Conservation (phyloP, 495 filamentous ascomycete genomes). For the Hypoxylon lenormandii region DNA sequence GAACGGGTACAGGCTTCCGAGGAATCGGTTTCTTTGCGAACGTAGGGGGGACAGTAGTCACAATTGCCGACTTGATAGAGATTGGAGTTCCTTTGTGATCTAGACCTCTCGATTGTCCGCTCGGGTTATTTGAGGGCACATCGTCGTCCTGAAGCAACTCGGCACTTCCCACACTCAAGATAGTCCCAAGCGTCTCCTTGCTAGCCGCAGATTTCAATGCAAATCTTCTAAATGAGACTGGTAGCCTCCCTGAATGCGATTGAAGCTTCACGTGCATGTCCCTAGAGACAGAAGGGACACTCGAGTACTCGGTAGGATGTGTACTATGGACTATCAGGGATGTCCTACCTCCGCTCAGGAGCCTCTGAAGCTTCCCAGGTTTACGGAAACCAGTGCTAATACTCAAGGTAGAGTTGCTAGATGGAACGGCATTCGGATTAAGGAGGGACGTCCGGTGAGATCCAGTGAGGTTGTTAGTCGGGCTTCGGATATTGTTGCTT, state of each 20-base stretch:
- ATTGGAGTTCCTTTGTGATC: constrained; percentile 16
- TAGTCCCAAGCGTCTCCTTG: constrained; percentile 58
- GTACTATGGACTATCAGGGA: constrained; percentile 49
- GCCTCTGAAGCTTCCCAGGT: constrained; percentile 55
- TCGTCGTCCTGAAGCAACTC: constrained; percentile 51
- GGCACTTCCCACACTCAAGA: constrained; percentile 56
- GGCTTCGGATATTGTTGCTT: constrained; percentile 5
- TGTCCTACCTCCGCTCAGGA: constrained; percentile 54
- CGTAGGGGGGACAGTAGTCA: constrained; percentile 44
- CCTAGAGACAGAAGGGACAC: constrained; percentile 51
- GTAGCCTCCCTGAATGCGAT: constrained; percentile 47
- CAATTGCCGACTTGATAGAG: constrained; percentile 44
- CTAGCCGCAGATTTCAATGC: constrained; percentile 51
- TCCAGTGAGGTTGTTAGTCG: not conserved
- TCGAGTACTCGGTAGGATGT: constrained; percentile 47
- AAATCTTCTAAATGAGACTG: constrained; percentile 52
- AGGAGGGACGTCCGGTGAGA: constrained; percentile 2
- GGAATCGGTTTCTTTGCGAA: constrained; percentile 53
- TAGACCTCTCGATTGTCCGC: constrained; percentile 8
- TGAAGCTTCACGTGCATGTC: constrained; percentile 54
- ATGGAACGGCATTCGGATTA: constrained; percentile 22
- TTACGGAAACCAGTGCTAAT: constrained; percentile 54
- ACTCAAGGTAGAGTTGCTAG: constrained; percentile 44
- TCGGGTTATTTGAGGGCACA: constrained; percentile 13
- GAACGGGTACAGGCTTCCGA: constrained; percentile 51